These are phyloP conservation scores for Teunomyces cretensis DNA, from an alignment of 805 yeast genomes.

Conservation along the genomic window DNA sequence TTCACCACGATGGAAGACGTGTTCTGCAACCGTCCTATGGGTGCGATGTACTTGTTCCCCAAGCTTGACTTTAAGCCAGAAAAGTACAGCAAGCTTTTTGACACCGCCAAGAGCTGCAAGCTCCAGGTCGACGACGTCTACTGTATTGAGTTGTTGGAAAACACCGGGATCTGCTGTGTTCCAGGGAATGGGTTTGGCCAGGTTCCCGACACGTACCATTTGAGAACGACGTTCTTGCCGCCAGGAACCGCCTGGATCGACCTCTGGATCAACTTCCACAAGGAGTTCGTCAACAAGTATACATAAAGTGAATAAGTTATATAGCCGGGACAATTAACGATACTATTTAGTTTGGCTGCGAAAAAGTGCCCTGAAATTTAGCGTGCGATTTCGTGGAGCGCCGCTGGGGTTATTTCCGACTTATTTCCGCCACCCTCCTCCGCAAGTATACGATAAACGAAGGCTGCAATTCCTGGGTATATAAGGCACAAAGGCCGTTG, in stretches of 20 bases:
- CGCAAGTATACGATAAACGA: neutral
- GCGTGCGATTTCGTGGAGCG: neutral
- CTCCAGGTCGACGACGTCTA: conserved; percentile 82
- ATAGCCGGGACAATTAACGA: neutral
- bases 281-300: conserved; percentile 61
- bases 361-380: neutral
- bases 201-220: conserved; percentile 81
- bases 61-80: conserved; percentile 54
- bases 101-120: conserved; percentile 55
- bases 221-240: conserved; percentile 95
- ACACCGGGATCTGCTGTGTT: conserved; percentile 94
- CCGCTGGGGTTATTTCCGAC: neutral
- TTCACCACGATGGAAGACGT: conserved; percentile 80
- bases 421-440: neutral
- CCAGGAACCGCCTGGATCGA: conserved; percentile 91
- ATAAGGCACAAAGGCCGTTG: no score
- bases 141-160: conserved; percentile 77
- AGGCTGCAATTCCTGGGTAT: neutral
- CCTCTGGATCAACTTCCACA: conserved; percentile 77
- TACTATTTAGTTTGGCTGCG: neutral
- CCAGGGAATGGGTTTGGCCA: conserved; percentile 99
- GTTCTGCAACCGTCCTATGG: conserved; percentile 84
- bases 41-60: conserved; percentile 98
- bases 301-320: neutral
- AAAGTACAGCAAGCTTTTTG: conserved; percentile 52